Base-by-base conservation (phyloP, 2,329 filamentous ascomycete genomes). In the Ophiostoma ips region DNA sequence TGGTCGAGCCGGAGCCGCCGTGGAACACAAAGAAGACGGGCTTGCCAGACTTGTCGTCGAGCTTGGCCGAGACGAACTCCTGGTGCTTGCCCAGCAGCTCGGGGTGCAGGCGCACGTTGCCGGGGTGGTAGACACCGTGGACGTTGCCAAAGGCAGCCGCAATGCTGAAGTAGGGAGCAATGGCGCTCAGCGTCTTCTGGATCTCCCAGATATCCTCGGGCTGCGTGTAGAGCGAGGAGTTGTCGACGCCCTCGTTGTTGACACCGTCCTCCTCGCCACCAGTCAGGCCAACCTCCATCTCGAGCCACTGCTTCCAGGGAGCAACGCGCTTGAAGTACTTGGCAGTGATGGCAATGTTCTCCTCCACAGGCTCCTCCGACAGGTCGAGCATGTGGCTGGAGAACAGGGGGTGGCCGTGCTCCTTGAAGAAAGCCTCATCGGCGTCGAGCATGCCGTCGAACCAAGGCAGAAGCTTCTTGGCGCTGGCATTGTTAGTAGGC, bases 1-100 rank as follows among this genome's bases (percentile, higher is more conserved):
- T 94, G 66, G 77, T 76, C 58, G 86, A 94, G 59, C 92, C 92
- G 57, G 87, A 94, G 62, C 92, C 92, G 63, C 92, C 92, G 78
- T 98, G 92, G 84, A 98, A 98, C 68, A 98, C 92, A 63, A 98
- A 87, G 81, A 89, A 96, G 65, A 96, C 86, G 59, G 92, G 92
- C 83, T 95, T 95, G 65, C 85, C 77, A 58, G 85, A 78, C 60
- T 76, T 72, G 62, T 77, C 71, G 58, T 70, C 68, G 57, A 83
- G 79, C 75, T 94, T 79, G 70, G 90, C 80, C 70, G 87, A 80
- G 68, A 95, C 87, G 69, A 84, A 87, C 57, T 76, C 76, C 76
- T 98, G 92, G 81, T 98, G 92, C 84, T 96, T 95, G 69, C 79
- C 78, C 61, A 98, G 85, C 48, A 98, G 83, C 72, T 94, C 87